Conservation (phyloP, 495 filamentous ascomycete genomes). For the Gamarada debralockiae region DNA sequence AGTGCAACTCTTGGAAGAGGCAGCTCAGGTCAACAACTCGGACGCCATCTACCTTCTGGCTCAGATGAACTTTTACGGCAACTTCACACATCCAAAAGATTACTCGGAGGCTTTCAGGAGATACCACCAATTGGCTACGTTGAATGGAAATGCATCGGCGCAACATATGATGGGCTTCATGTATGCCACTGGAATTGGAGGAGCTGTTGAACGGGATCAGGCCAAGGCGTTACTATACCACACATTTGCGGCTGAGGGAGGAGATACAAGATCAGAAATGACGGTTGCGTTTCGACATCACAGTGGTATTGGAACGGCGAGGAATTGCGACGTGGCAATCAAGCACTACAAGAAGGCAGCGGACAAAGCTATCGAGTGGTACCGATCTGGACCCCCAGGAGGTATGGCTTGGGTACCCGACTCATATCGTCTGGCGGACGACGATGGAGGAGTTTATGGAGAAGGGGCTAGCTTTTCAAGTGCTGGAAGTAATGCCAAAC, state of each 20-base stretch:
- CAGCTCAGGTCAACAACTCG: conserved; percentile 69
- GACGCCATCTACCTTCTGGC: conserved; percentile 90
- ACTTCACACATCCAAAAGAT: conserved; percentile 82
- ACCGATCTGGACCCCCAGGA: conserved; percentile 84
- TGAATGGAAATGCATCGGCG: conserved; percentile 84
- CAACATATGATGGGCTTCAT: conserved; percentile 95
- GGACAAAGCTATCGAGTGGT: conserved; percentile 86
- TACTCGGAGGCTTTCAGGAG: conserved; percentile 77
- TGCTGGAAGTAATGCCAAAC: conserved; percentile 78
- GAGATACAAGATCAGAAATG: conserved; percentile 88
- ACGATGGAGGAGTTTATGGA: conserved; percentile 89
- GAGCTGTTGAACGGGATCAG: conserved; percentile 80
- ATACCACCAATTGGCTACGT: conserved; percentile 72
- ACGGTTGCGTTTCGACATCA: conserved; percentile 85
- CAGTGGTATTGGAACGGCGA: conserved; percentile 76
- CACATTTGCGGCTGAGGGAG: conserved; percentile 84
- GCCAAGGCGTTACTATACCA: conserved; percentile 91
- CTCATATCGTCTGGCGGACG: conserved; percentile 79
- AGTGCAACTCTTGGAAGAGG: conserved; percentile 69
- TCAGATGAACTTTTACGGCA: conserved; percentile 96
- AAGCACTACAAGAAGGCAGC: conserved; percentile 91
- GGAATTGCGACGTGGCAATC: conserved; percentile 80
- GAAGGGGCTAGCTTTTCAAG: conserved; percentile 91
- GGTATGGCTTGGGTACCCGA: conserved; percentile 73
- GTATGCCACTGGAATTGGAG: conserved; percentile 90